Conservation (phyloP, 2,329 filamentous ascomycete species). For the Cladosporium colombiae region DNA sequence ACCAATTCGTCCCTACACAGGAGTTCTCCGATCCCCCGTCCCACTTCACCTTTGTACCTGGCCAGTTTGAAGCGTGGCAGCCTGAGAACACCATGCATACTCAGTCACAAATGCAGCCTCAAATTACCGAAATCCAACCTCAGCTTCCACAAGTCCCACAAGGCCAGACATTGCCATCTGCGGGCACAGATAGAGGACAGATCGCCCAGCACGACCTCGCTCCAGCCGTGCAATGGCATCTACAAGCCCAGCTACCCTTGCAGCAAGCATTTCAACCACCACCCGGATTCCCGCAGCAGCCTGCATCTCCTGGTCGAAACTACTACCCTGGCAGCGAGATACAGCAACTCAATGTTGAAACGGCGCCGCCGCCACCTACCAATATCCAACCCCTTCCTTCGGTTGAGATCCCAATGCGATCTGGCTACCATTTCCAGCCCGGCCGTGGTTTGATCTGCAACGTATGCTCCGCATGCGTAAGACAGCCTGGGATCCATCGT, state of each 20-base stretch:
- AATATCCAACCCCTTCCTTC: neutral
- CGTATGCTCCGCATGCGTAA: neutral
- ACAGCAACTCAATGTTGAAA: neutral
- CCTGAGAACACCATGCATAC: neutral
- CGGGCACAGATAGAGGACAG: neutral
- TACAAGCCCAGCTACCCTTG: neutral
- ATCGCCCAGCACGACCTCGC: neutral
- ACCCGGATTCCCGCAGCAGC: constrained; percentile 9
- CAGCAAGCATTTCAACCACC: constrained; percentile 13
- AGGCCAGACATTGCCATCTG: neutral
- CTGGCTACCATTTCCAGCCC: constrained; percentile 9
- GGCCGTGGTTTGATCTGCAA: constrained; percentile 12
- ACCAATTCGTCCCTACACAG: neutral
- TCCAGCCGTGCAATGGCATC: neutral
- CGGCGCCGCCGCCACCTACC: neutral
- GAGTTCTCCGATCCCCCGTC: neutral
- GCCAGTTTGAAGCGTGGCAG: neutral
- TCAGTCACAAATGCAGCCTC: neutral
- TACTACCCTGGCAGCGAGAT: neutral
- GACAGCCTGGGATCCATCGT: constrained; percentile 6
- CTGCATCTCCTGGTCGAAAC: neutral
- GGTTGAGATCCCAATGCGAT: neutral
- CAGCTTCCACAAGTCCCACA: neutral
- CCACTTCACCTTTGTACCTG: neutral
- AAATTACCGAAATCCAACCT: neutral